Evolutionary conservation across 495 filamentous ascomycete genomes (phyloP), one percentile per base, ranked within the genome.

Genomic region (Lasiosphaeria ovina): DNA sequence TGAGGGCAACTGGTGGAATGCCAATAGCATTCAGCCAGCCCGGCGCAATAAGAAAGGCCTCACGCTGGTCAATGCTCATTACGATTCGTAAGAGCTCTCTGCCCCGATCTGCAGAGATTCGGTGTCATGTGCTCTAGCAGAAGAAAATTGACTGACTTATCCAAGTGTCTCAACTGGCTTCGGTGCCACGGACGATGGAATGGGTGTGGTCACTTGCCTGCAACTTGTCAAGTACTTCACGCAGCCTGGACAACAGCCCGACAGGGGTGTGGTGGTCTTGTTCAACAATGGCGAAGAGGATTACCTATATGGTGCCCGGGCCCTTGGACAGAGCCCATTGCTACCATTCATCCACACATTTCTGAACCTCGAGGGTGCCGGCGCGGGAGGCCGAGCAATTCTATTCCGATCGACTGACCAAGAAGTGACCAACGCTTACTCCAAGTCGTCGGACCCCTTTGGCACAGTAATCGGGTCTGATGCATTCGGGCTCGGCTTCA

Each of bases 281-380:
- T 79, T 98, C 62, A 98, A 98, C 76, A 97, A 98, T 67, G 93
- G 91, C 54, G 94, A 98, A 74, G 94, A 98, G 74, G 92, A 98
- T 69, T 94, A 83, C 57, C 79, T 98, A 49, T 93, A 94, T 68
- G 94, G 94, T 4, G 92, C 94, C 44, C 83, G 88, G 61, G 92
- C 87, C n/a, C 95, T 92, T 61, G 84, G 88, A 34, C 85, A 90
- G 54, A 89, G 92, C 67, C 93, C 93, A 7, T 79, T 97, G 59
- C 82, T 87, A 1, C 82, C 80, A 32, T 88, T 92, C 65, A 80
- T 87, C 35, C 87, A 92, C 66, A 89, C 90, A 0, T 98, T 98
- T 70, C 74, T 98, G 35, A 98, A 98, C 65, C 82, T 98, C 38
- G 94, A 98, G 74, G 94, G 94, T 11, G 93, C 94, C 44, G 94